Base-by-base conservation (phyloP, 495 filamentous ascomycete species). In the Penicillium goetzii region DNA sequence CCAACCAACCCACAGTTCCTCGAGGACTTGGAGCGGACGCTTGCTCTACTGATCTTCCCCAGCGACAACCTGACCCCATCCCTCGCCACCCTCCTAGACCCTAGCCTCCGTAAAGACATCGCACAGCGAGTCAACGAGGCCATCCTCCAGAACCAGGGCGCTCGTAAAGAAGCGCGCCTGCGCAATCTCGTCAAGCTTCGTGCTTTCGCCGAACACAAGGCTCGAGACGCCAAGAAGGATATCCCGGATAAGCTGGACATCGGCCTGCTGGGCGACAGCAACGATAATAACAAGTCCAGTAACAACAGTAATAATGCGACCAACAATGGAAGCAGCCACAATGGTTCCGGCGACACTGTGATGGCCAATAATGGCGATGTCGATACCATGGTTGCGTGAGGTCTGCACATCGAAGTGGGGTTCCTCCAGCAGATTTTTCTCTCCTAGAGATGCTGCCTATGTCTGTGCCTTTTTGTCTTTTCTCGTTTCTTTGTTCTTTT, bases 31-130 rank as follows among this genome's bases (percentile, higher is more conserved):
- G 95, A 99, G 74, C 85, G 88, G 63, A 97, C 95, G 0, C 96
- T 99, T 86, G 89, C 92, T 2, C 87, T 99, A 47, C 79, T 98
- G 41, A 91, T 97, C 61, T 96, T 97, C 69, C 89, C 91, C 4
- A 83, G 85, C 28, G 87, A 92, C 59, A 90, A 85, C 56, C 83
- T 98, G 23, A 82, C 87, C 33, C 90, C 92, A 0, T 86, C 90
- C 49, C 83, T 97, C 30, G 85, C 88, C 15, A 84, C 84, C 21
- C 81, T 98, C 40, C 81, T 98, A 28, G 83, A 94, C 67, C 88
- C 92, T n/a, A 81, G 84, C 55, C 83, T 99, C n/a, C 87, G 95
- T 71, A 84, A 86, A 72, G 83, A 87, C 11, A 92, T 97, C 28
- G 93, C 95, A 7, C 84, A 85, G 49, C 78, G 83, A 49, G 96